Evolutionary conservation across 805 yeast genomes (phyloP).

Genomic region (Saccharomycopsis synnaedendra): DNA sequence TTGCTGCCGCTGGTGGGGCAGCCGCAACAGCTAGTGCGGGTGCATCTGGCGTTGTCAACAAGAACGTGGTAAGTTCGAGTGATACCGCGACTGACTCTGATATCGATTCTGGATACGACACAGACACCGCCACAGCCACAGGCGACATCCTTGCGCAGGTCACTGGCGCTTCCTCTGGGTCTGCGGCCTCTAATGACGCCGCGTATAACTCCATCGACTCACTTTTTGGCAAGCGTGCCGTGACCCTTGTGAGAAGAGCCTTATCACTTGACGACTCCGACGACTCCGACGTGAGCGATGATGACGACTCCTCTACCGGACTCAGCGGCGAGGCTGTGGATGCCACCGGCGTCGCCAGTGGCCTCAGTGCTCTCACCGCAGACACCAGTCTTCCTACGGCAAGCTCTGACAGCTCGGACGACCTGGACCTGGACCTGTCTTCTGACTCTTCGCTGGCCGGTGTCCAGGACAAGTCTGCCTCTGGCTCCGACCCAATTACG

Average conservation of each 20-base stretch:
- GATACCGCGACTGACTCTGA: not conserved
- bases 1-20: slow-evolving; percentile 1
- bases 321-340: not conserved
- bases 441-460: not conserved
- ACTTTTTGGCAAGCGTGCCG: not conserved
- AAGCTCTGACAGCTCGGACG: not conserved
- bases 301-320: not conserved
- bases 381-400: not conserved
- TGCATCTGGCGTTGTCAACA: not conserved
- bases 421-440: not conserved
- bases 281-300: not conserved
- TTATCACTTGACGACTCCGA: slow-evolving; percentile 1
- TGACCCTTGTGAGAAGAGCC: not conserved
- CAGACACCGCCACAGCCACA: not conserved
- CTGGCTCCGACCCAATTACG: slow-evolving; percentile 15
- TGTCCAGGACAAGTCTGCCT: not conserved
- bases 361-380: not conserved
- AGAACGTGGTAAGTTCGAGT: not conserved
- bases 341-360: slow-evolving; percentile 1
- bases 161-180: not conserved
- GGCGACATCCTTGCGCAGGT: not conserved
- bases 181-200: not conserved
- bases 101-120: not conserved
- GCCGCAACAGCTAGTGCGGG: not conserved
- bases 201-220: not conserved